Conservation (phyloP, 257 asterid genomes). For the Cruciata laevipes region DNA sequence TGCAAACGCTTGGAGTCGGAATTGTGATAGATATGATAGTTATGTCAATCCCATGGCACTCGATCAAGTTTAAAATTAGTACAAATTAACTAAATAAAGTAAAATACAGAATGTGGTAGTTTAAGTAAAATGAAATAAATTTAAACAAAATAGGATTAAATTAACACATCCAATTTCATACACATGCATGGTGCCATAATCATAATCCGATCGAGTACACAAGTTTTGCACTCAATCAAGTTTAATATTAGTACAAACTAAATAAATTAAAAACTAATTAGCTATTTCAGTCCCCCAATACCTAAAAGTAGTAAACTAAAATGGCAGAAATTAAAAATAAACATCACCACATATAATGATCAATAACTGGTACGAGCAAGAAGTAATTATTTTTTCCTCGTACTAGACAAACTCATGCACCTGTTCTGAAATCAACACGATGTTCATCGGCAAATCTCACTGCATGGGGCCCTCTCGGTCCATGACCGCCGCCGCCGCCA, state of each 20-base stretch:
- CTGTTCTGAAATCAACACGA: constrained; percentile 31
- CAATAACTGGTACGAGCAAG: background rate
- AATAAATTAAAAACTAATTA: background rate
- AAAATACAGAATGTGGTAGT: too few species aligned
- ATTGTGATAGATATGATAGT: too few species aligned
- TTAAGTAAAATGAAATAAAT: too few species aligned
- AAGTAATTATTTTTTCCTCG: background rate
- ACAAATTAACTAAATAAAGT: too few species aligned
- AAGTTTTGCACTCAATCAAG: background rate
- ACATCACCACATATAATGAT: background rate
- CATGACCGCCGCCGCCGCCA: background rate
- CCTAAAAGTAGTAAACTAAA: background rate
- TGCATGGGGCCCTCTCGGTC: constrained; percentile 18
- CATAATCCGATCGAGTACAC: background rate
- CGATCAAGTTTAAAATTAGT: too few species aligned
- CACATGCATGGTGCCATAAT: constrained; percentile 1
- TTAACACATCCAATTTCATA: constrained; percentile 1
- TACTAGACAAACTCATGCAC: constrained; percentile 8
- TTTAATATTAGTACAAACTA: background rate
- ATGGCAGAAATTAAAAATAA: background rate
- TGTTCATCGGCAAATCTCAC: constrained; percentile 48
- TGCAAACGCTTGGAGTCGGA: too few species aligned
- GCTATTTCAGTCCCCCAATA: background rate
- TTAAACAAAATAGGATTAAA: background rate
- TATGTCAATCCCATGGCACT: too few species aligned